Percentiles rank a stretch among this genome's conserved stretches.
Conservation (phyloP, 1,139 yeast genomes). For the Kodamaea alishanica region DNA sequence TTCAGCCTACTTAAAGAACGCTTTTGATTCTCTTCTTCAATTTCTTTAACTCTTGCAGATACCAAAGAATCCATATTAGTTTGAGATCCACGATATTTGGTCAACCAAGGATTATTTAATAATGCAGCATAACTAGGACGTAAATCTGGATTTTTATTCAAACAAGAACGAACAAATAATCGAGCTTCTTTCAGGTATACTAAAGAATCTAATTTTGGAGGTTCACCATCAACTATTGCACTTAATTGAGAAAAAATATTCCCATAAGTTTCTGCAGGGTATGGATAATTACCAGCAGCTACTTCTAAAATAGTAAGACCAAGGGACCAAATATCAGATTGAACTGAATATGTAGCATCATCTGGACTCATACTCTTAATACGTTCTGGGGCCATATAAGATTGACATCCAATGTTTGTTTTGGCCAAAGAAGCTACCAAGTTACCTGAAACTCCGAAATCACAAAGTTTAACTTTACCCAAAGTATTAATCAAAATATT, state of each 20-base stretch:
- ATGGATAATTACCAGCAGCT: conserved; percentile 90
- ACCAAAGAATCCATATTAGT: conserved; percentile 43
- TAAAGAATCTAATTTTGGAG: conserved; percentile 62
- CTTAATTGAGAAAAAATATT: conserved; percentile 89
- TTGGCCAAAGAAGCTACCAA: conserved; percentile 93
- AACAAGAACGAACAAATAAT: conserved; percentile 73
- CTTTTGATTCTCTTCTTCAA: conserved; percentile 24
- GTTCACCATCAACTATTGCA: conserved; percentile 95
- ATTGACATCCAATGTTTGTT: conserved; percentile 96
- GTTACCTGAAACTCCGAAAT: conserved; percentile 95
- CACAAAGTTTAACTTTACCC: conserved; percentile 91
- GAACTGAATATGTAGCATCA: conserved; percentile 83
- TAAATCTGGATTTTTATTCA: conserved; percentile 73
- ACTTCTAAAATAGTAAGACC: conserved; percentile 87
- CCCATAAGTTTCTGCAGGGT: conserved; percentile 89
- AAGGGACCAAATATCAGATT: conserved; percentile 93
- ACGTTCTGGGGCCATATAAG: conserved; percentile 98
- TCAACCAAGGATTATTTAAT: conserved; percentile 80
- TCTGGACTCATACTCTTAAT: conserved; percentile 60
- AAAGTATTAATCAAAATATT: conserved; percentile 75
- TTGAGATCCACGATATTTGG: conserved; percentile 41
- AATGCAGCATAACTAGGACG: conserved; percentile 82
- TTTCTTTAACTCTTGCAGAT: conserved; percentile 30
- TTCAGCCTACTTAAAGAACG: conserved; percentile 12
- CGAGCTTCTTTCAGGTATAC: conserved; percentile 72